phyloP scores from a whole-genome alignment of 2,329 filamentous ascomycete genomes.

The Diaporthe ilicicola region DNA sequence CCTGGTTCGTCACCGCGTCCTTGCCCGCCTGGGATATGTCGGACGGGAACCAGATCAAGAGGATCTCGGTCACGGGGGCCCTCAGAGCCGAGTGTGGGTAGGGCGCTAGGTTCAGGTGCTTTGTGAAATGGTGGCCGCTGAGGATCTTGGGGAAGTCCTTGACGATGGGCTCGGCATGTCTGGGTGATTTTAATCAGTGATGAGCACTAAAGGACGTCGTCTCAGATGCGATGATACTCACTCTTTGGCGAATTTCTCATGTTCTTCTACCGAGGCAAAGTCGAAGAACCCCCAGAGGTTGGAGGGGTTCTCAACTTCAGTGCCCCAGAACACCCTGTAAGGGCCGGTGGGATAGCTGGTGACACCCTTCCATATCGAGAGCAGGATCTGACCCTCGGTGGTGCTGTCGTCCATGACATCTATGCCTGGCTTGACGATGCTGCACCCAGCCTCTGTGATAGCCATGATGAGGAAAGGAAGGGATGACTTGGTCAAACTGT shows the following conservation, averaged over 20 bases:
- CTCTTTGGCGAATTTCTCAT: slow-evolving; percentile 36
- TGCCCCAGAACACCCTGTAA: slow-evolving; percentile 35
- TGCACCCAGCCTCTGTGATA: slow-evolving; percentile 37
- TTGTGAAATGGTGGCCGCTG: slow-evolving; percentile 35
- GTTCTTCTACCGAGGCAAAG: slow-evolving; percentile 39
- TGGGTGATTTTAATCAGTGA: background rate
- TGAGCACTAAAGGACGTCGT: background rate
- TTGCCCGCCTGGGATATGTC: slow-evolving; percentile 21
- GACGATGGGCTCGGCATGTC: slow-evolving; percentile 34
- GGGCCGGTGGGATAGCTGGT: slow-evolving; percentile 35
- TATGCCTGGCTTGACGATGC: slow-evolving; percentile 36
- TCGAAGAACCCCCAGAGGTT: slow-evolving; percentile 39
- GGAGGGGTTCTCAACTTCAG: slow-evolving; percentile 36
- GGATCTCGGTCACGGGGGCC: slow-evolving; percentile 34
- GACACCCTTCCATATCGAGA: slow-evolving; percentile 29
- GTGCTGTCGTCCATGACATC: slow-evolving; percentile 36
- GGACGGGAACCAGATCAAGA: slow-evolving; percentile 32
- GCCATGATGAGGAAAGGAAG: slow-evolving; percentile 24
- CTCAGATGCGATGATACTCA: slow-evolving; percentile 19
- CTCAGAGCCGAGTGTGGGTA: slow-evolving; percentile 31
- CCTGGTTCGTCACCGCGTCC: background rate
- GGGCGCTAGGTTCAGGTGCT: slow-evolving; percentile 35
- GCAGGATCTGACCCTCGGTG: slow-evolving; percentile 34
- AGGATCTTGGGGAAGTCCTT: slow-evolving; percentile 35
- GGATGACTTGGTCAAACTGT: background rate